Conservation (phyloP, 2,329 filamentous ascomycete genomes). For the Coniochaeta ligniaria region DNA sequence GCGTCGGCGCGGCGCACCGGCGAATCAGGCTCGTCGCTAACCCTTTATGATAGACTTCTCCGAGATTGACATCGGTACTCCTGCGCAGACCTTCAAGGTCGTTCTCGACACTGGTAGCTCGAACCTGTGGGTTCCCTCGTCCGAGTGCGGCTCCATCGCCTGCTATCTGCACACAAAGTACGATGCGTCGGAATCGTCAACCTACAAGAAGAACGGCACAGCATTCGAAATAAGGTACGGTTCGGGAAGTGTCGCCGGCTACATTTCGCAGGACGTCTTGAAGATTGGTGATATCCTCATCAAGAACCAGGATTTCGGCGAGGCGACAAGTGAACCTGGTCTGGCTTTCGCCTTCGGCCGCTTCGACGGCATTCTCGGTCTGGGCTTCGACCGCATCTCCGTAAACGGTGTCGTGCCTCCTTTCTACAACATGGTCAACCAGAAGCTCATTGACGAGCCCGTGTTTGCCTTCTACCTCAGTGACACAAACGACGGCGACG, state of each 20-base stretch:
- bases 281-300: constrained; percentile 84
- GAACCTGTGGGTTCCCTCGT: constrained; percentile 96
- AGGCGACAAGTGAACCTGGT: constrained; percentile 92
- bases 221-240: constrained; percentile 92
- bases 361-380: constrained; percentile 93
- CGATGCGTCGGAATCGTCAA: constrained; percentile 80
- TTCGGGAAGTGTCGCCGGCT: constrained; percentile 88
- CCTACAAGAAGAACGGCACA: constrained; percentile 90
- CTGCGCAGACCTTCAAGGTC: constrained; percentile 95
- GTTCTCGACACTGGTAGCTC: constrained; percentile 97
- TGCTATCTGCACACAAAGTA: constrained; percentile 98
- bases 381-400: constrained; percentile 94
- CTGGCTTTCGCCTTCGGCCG: constrained; percentile 95
- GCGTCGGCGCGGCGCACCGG: constrained; percentile 9
- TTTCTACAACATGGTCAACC: constrained; percentile 92
- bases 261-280: constrained; percentile 82
- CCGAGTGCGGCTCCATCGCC: constrained; percentile 86
- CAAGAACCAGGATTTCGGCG: constrained; percentile 88
- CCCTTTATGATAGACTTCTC: constrained; percentile 70
- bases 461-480: constrained; percentile 97
- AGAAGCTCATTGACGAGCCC: constrained; percentile 82
- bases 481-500: constrained; percentile 57
- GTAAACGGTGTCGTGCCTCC: constrained; percentile 92
- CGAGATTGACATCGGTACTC: constrained; percentile 86
- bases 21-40: background rate